phyloP scores from a whole-genome alignment of 805 yeast species.

The Suhomyces sp. region DNA sequence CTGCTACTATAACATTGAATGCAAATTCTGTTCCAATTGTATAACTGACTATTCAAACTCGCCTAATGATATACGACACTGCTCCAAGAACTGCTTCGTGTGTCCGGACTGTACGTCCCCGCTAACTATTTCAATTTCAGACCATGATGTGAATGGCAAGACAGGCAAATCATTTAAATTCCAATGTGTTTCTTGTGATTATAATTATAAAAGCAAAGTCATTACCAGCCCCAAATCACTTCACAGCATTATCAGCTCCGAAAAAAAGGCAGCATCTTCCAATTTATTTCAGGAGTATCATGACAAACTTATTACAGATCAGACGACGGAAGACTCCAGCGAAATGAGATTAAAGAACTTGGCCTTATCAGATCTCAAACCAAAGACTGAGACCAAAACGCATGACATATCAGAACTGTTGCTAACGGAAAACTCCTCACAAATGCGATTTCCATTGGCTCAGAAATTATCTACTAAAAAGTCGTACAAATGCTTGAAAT shows the following conservation, averaged over 20 bases:
- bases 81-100: conserved; percentile 38
- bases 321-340: neutral
- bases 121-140: conserved; percentile 21
- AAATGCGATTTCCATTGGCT: conserved; percentile 20
- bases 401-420: neutral
- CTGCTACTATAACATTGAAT: conserved; percentile 20
- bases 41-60: conserved; percentile 31
- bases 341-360: conserved; percentile 7
- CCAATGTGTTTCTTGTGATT: conserved; percentile 35
- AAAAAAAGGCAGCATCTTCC: conserved; percentile 3
- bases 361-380: conserved; percentile 7
- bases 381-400: neutral
- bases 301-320: neutral
- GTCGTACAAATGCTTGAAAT: conserved; percentile 25
- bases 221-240: conserved; percentile 43
- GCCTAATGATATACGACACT: conserved; percentile 17
- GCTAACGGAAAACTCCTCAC: neutral
- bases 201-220: conserved; percentile 32
- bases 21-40: conserved; percentile 39
- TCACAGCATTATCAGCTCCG: conserved; percentile 20
- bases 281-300: neutral
- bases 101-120: conserved; percentile 36
- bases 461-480: conserved; percentile 23
- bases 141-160: conserved; percentile 8
- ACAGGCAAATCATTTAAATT: conserved; percentile 38